A percentile compares a stretch with the other conserved stretches of the same genome.
These are phyloP conservation scores for Suhomyces prunicola DNA, from an alignment of 805 yeast genomes.

Conservation along the genomic window DNA sequence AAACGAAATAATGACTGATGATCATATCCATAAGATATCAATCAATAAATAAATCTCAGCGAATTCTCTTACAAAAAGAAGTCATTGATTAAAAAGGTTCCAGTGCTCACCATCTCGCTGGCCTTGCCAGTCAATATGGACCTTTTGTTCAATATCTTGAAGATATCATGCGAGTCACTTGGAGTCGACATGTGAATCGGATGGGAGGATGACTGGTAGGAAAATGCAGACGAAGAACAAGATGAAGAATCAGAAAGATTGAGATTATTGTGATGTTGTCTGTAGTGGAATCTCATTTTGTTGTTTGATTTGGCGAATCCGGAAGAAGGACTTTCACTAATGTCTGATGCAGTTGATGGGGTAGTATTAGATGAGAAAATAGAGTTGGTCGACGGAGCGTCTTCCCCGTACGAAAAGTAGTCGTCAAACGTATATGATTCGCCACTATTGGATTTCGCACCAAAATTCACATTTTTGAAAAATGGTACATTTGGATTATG, in stretches of 20 bases:
- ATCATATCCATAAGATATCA: neutral
- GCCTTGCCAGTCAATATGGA: conserved; percentile 40
- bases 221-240: conserved; percentile 1
- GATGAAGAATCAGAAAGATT: conserved; percentile 23
- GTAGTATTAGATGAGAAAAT: conserved; percentile 1
- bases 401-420: conserved; percentile 33
- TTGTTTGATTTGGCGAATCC: conserved; percentile 6
- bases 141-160: conserved; percentile 33
- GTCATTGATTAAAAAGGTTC: conserved; percentile 41
- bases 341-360: conserved; percentile 5
- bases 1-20: neutral
- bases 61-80: conserved; percentile 32
- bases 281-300: conserved; percentile 37
- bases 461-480: conserved; percentile 36
- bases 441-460: conserved; percentile 22
- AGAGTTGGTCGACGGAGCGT: neutral
- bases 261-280: conserved; percentile 32
- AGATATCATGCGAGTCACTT: conserved; percentile 23
- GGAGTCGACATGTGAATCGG: conserved; percentile 2
- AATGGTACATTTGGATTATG: conserved; percentile 25
- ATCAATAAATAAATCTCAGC: neutral
- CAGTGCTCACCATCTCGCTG: conserved; percentile 43
- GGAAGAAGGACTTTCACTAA: neutral
- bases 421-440: conserved; percentile 26
- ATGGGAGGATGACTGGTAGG: neutral